Evolutionary conservation across 306 rosid genomes (phyloP).

Genomic region (Astragalus membranaceus): DNA sequence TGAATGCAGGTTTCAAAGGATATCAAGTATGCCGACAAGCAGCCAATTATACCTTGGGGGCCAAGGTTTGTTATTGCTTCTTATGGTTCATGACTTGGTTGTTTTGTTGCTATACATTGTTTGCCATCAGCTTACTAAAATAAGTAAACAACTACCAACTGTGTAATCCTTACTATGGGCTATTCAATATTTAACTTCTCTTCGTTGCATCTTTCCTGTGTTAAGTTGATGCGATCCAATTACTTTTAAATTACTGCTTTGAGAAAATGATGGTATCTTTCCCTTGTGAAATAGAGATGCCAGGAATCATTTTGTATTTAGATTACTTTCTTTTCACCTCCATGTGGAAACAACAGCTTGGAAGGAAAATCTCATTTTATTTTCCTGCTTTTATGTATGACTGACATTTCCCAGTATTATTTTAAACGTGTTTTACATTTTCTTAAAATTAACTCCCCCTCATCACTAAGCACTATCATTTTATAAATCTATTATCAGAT

Average conservation of each 20-base stretch:
- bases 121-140: constrained; percentile 8
- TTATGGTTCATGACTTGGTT: constrained; percentile 5
- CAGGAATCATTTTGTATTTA: constrained; percentile 4
- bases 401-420: neutral
- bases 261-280: neutral
- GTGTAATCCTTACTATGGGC: neutral
- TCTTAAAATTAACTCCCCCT: neutral
- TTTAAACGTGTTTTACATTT: constrained; percentile 6
- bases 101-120: constrained; percentile 5
- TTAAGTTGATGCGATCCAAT: neutral
- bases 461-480: neutral
- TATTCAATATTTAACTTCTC: constrained; percentile 1
- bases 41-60: constrained; percentile 96
- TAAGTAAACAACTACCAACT: neutral
- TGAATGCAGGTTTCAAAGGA: constrained; percentile 85
- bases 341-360: neutral
- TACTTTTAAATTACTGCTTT: constrained; percentile 1
- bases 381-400: neutral
- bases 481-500: neutral
- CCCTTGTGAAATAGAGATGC: constrained; percentile 11
- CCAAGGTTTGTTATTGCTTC: constrained; percentile 64
- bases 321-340: neutral
- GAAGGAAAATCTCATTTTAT: neutral
- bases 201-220: neutral
- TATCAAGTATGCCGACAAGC: constrained; percentile 94